Evolutionary conservation across 148 eudicot species (phyloP).

Genomic region (Cornus controversa): DNA sequence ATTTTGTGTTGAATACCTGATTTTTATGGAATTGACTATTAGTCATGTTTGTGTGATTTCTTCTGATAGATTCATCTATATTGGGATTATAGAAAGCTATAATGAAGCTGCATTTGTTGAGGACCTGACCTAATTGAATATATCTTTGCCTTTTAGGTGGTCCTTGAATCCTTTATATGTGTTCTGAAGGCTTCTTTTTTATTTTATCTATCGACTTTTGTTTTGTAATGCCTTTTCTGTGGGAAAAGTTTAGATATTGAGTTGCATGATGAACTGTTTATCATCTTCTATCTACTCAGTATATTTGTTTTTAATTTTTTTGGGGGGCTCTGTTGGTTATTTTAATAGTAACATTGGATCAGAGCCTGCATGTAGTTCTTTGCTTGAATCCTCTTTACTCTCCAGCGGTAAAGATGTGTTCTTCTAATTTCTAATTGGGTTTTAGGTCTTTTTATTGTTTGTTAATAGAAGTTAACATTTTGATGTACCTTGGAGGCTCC

Average conservation of each 20-base stretch:
- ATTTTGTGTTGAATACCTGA: constrained; percentile 7
- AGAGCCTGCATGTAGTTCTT: not conserved
- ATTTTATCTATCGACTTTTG: not conserved
- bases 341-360: not conserved
- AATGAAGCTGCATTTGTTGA: not conserved
- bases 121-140: constrained; percentile 14
- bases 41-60: not conserved
- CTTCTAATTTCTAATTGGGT: not conserved
- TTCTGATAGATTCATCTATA: not conserved
- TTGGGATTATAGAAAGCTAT: not conserved
- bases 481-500: not conserved
- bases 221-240: not conserved
- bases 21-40: not conserved
- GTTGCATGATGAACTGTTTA: not conserved
- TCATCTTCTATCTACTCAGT: not conserved
- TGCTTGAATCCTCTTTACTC: not conserved
- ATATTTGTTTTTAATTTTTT: not conserved
- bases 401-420: constrained; percentile 1
- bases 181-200: not conserved
- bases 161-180: not conserved
- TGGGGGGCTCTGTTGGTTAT: constrained; percentile 1
- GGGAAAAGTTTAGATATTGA: constrained; percentile 2
- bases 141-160: constrained; percentile 7
- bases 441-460: not conserved
- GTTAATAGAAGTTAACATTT: not conserved